Conservation (phyloP, 345 rosid species). For the Melaleuca quinquenervia region DNA sequence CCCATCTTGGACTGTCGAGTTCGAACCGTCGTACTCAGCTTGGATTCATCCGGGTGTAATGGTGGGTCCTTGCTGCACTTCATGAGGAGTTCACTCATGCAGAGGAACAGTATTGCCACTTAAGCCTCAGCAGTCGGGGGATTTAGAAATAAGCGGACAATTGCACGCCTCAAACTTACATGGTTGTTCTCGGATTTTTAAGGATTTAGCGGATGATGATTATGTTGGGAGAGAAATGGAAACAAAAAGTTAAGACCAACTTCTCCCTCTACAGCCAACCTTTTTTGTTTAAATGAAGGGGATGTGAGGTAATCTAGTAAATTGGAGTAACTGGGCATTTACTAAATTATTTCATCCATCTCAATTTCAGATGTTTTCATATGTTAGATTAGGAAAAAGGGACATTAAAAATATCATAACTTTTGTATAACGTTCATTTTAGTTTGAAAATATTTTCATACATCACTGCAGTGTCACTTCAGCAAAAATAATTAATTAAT, state of each 20-base stretch:
- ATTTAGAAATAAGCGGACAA: not conserved
- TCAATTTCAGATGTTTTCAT: not conserved
- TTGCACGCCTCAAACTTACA: not conserved
- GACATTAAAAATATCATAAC: not conserved
- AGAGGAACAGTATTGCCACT: not conserved
- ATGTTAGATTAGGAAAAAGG: not conserved
- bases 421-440: not conserved
- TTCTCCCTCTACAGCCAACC: not conserved
- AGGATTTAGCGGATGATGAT: not conserved
- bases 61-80: not conserved
- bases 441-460: not conserved
- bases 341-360: not conserved
- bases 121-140: not conserved
- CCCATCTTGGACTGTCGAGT: not conserved
- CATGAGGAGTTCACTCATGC: not conserved
- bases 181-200: not conserved
- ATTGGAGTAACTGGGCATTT: not conserved
- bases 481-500: fast-evolving
- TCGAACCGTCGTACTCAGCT: not conserved
- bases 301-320: not conserved
- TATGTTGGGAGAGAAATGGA: not conserved
- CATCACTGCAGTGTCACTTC: not conserved
- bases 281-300: not conserved
- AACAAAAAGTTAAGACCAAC: not conserved
- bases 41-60: not conserved